Conservation (phyloP, 306 rosid genomes). For the Glycyrrhiza uralensis region DNA sequence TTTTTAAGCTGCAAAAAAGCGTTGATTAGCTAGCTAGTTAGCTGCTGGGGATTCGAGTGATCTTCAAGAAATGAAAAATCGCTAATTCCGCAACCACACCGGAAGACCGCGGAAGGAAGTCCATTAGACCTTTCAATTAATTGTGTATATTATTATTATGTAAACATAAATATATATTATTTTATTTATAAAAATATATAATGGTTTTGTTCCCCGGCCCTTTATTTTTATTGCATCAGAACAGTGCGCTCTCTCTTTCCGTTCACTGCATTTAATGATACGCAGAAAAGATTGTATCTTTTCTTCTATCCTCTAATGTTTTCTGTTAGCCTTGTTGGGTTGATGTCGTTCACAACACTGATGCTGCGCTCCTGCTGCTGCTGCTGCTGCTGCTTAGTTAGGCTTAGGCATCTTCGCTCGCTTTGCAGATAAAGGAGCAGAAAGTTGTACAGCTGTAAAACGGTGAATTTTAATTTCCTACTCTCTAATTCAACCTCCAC, state of each 20-base stretch:
- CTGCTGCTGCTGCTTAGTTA: slow-evolving; percentile 44
- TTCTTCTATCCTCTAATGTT: slow-evolving; percentile 28
- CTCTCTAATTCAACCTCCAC: not conserved
- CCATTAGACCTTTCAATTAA: slow-evolving; percentile 38
- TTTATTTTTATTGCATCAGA: too few relatives aligned
- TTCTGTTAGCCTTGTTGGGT: slow-evolving; percentile 43
- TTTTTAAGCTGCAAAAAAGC: slow-evolving; percentile 22
- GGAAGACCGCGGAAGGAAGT: slow-evolving; percentile 1
- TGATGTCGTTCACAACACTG: slow-evolving; percentile 37
- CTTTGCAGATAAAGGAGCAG: slow-evolving; percentile 51
- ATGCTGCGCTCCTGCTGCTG: not conserved
- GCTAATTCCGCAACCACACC: too few relatives aligned
- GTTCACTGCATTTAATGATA: slow-evolving; percentile 32
- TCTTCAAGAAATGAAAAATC: slow-evolving; percentile 19
- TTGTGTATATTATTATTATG: too few relatives aligned
- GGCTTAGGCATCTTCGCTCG: slow-evolving; percentile 48
- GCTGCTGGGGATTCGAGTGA: slow-evolving; percentile 27
- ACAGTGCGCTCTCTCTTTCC: slow-evolving; percentile 32
- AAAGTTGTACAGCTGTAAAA: slow-evolving; percentile 45
- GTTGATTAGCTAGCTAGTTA: slow-evolving; percentile 9
- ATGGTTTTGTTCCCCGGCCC: too few relatives aligned
- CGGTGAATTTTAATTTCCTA: slow-evolving; percentile 2
- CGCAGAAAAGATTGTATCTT: slow-evolving; percentile 41
- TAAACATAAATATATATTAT: too few relatives aligned
- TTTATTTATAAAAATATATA: too few relatives aligned